Evolutionary conservation across 805 yeast genomes (phyloP).

Genomic region (Ogataea allantospora): DNA sequence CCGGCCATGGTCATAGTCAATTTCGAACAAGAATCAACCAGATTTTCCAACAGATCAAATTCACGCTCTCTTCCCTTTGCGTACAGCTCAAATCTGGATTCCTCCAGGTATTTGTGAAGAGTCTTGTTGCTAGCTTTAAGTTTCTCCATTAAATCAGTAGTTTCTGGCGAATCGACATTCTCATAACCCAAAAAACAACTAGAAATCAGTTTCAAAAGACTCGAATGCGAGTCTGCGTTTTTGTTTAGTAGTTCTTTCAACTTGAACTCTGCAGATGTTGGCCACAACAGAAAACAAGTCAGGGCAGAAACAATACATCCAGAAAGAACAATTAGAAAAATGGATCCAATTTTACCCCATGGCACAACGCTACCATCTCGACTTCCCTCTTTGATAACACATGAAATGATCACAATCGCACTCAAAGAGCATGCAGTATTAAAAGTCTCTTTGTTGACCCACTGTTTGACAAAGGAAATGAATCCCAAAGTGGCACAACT

Average conservation of each 20-base stretch:
- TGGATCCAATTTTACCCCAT: constrained; percentile 48
- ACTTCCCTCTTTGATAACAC: constrained; percentile 73
- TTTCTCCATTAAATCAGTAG: constrained; percentile 33
- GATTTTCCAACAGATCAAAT: constrained; percentile 40
- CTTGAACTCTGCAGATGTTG: constrained; percentile 50
- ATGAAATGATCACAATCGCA: constrained; percentile 65
- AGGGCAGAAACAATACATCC: constrained; percentile 62
- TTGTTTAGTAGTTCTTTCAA: constrained; percentile 48
- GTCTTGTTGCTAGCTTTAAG: constrained; percentile 41
- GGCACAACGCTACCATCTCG: constrained; percentile 59
- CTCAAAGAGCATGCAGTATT: constrained; percentile 81
- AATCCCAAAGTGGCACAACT: constrained; percentile 59
- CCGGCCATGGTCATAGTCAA: constrained; percentile 64
- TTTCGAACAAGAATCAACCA: constrained; percentile 52
- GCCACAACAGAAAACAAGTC: constrained; percentile 64
- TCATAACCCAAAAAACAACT: constrained; percentile 51
- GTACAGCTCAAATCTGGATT: constrained; percentile 60
- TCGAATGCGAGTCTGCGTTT: constrained; percentile 51
- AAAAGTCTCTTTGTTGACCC: constrained; percentile 64
- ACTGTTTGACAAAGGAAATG: constrained; percentile 68
- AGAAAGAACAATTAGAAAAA: constrained; percentile 53
- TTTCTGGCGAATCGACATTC: constrained; percentile 40
- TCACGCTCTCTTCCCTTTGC: constrained; percentile 56
- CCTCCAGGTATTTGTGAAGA: constrained; percentile 47
- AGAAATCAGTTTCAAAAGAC: constrained; percentile 44